Evolutionary conservation across 495 filamentous ascomycete genomes (phyloP), one percentile per base, ranked within the genome.

Genomic region (Aspergillus baeticus): DNA sequence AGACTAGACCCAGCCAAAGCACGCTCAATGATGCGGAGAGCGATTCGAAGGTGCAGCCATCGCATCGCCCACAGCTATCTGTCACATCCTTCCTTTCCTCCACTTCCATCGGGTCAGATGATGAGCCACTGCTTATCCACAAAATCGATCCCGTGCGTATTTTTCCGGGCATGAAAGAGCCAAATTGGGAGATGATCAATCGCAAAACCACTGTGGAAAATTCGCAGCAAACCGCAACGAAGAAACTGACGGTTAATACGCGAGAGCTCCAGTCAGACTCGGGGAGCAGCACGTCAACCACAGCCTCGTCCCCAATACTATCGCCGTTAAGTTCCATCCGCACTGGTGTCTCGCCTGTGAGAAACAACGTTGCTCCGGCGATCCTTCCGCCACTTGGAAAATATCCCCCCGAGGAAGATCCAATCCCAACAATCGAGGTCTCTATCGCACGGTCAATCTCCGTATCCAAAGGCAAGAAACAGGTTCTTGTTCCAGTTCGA

Each of bases 371-470:
- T 13, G 20, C 23, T 48, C 46, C 11, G 8, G 48, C 44, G 20
- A 56, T 56, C 6, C 57, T 62, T 7, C 37, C 63, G 2, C 59
- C 43, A 21, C 51, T 58, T 1, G 54, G 29, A 36, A 53, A 50
- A 14, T 43, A 36, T 10, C 37, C 23, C 10, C 38, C 48, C 0
- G 48, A 58, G 18, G 38, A 45, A 11, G 39, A 55, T 3, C 47
- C 57, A 22, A 49, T 61, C 10, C 71, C 69, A 5, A 66, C 51
- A 0, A 60, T 76, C 18, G 68, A 76, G 42, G 60, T 78, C 23
- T 77, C 76, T 2, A 69, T 67, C 29, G 76, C 76, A 6, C 59
- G 72, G 13, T 76, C 76, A 10, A 57, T 78, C 14, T 77, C 74
- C 13, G 69, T 78, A 1, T 71, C 70, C 0, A 62, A 63, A 18